Evolutionary conservation across 768 basidiomycete species (phyloP), one percentile per base, ranked within the genome.

Genomic region (Scleroderma citrinum): DNA sequence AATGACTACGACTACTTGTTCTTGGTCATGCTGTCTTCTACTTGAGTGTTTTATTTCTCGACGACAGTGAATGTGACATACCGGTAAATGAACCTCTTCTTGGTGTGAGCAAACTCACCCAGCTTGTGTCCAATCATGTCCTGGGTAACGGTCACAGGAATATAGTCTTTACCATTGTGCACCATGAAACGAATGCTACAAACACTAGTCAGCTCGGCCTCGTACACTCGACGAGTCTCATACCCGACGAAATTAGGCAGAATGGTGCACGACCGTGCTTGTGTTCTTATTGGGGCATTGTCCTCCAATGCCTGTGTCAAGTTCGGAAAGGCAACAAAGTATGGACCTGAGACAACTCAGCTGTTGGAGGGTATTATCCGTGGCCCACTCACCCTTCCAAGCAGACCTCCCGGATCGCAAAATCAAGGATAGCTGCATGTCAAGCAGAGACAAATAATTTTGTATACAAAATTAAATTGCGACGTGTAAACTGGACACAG

Each of bases 81-180:
- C 92, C 81, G 87, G 72, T 83, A 92, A 29, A 74, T 78, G 66
- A 93, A 94, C 47, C 79, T 80, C 68, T 92, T 93, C 71, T 86
- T 84, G 31, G 94, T 97, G 56, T 84, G 80, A 35, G 92, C 73
- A 67, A 98, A 97, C 74, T 97, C 93, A 46, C 95, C 95, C 46
- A 98, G 69, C 67, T 99, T 99, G 66, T 99, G 94, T 0, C 95
- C 95, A 2, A 99, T 92, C 95, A 98, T 98, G 66, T 97, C 95
- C 64, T 94, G 91, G 3, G 89, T 92, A 55, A 99, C 76, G 38
- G 76, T 69, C 35, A 99, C 85, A 0, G 93, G 93, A 5, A 85
- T 50, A 65, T 92, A 95, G 59, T 90, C 81, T 69, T 85, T 91
- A 31, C 95, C 95, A 56, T 97, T 97, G 69, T 99, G 93, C 2